Base-by-base conservation (phyloP, 1,139 yeast genomes). In the Saccharomyces pastorianus region DNA sequence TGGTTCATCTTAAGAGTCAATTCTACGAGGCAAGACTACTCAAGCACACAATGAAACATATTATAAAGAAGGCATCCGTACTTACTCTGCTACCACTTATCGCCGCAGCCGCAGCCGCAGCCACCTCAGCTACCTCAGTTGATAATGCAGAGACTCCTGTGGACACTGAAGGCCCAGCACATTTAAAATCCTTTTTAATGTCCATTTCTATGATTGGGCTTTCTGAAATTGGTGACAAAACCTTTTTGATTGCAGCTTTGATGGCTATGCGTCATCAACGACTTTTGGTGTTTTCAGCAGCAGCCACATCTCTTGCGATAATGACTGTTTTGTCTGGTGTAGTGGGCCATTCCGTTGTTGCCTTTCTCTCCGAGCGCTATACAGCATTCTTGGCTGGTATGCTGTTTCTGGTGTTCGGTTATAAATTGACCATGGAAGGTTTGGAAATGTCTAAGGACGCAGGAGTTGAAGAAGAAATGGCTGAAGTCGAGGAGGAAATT, bases 211-310 rank as follows among this genome's bases (percentile, higher is more conserved):
- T 93, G 99, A 93, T 93, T 66, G 74, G 88, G 47, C 88, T 90
- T 29, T 88, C 96, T 28, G 99, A 93, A 71, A 84, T 95, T 58
- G 99, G 99, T 55, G 99, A 93, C 71, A 95, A 93, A 74, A 93
- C 99, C 0, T 93, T 93, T 67, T 78, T 93, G 62, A 90, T 95
- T 63, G 97, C 99, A 29, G 98, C 98, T 2, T 78, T 93, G 61
- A 90, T 93, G 97, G 96, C 99, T 38, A 93, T 95, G 99, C 86
- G 88, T 68, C 85, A 90, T 72, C 81, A 91, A 25, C 78, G 96
- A 66, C 64, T 81, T 63, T 78, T 89, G 49, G 99, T 93, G 17
- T 91, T 93, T 67, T 77, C 90, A 9, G 84, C 97, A 3, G 95
- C 96, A 1, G 88, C 89, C 60, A 69, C 85, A 13, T 90, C 99